Percentiles rank a stretch among this genome's conserved stretches.
These are phyloP conservation scores for Beauveria varroae DNA, from an alignment of 2,329 filamentous ascomycete species.

Conservation along the genomic window DNA sequence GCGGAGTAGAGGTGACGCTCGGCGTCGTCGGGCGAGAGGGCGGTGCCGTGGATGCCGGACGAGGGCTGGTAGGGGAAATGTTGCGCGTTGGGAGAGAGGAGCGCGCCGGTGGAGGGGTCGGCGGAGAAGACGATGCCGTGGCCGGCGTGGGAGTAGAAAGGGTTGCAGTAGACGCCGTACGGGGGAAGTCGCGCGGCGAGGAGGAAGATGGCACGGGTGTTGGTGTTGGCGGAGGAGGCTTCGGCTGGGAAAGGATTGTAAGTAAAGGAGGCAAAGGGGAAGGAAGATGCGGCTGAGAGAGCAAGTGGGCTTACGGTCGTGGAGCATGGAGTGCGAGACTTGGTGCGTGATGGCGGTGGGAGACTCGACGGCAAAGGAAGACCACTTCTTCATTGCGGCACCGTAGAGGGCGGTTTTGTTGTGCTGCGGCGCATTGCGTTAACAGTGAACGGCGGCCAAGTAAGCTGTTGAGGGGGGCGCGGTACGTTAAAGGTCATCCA, in stretches of 20 bases:
- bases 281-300: no score
- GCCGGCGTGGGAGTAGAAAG: slow-evolving; percentile 81
- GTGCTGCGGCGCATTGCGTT: slow-evolving; percentile 44
- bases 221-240: slow-evolving; percentile 62
- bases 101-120: slow-evolving; percentile 41
- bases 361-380: slow-evolving; percentile 68
- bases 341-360: slow-evolving; percentile 71
- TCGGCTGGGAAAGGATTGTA: slow-evolving; percentile 39
- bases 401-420: slow-evolving; percentile 79
- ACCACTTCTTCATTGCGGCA: slow-evolving; percentile 90
- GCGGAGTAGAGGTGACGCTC: slow-evolving; percentile 67
- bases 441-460: neutral
- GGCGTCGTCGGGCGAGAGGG: slow-evolving; percentile 68
- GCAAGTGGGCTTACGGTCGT: slow-evolving; percentile 50
- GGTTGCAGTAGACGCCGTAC: slow-evolving; percentile 80
- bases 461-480: neutral
- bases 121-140: slow-evolving; percentile 71
- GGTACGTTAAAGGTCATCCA: slow-evolving; percentile 90
- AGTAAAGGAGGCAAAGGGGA: no score
- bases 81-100: slow-evolving; percentile 55
- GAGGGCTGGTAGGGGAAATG: slow-evolving; percentile 64
- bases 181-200: slow-evolving; percentile 71
- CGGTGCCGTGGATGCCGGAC: slow-evolving; percentile 75
- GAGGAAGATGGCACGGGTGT: slow-evolving; percentile 84
- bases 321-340: slow-evolving; percentile 65